These are phyloP conservation scores for Xanthoceras sorbifolium DNA, from an alignment of 345 rosid species.

Conservation along the genomic window DNA sequence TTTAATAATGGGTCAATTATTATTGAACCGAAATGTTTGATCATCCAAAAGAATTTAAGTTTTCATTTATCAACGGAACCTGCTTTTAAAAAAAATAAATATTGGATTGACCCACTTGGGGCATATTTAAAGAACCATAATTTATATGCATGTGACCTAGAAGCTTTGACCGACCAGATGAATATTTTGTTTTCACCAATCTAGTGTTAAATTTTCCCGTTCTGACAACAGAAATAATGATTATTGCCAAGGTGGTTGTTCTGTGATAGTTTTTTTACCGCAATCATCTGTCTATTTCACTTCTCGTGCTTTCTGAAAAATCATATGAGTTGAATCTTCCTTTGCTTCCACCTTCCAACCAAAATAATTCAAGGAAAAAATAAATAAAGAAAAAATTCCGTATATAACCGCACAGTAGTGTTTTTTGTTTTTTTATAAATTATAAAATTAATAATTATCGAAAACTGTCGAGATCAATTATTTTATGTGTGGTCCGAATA, in stretches of 20 bases:
- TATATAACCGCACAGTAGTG: too few relatives aligned
- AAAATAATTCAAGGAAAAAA: not conserved
- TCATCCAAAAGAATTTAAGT: too few relatives aligned
- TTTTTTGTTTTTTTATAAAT: too few relatives aligned
- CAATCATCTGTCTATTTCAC: not conserved
- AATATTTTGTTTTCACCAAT: slow-evolving; percentile 13
- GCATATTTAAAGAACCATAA: not conserved
- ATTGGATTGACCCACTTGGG: not conserved
- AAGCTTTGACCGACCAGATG: not conserved
- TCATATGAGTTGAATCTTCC: not conserved
- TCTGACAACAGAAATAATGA: not conserved
- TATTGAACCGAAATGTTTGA: too few relatives aligned
- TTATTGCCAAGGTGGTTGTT: not conserved
- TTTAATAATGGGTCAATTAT: too few relatives aligned
- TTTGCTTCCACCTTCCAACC: too few relatives aligned
- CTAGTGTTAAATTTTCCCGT: not conserved
- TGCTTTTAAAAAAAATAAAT: not conserved
- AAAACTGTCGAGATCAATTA: too few relatives aligned
- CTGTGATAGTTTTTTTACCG: not conserved
- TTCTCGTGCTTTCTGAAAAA: not conserved
- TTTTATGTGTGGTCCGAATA: too few relatives aligned
- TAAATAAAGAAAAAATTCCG: too few relatives aligned
- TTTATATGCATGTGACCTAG: not conserved
- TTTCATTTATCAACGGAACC: too few relatives aligned
- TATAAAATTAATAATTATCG: too few relatives aligned